Conservation (phyloP, 2,329 filamentous ascomycete species). For the Lachnellula occidentalis region DNA sequence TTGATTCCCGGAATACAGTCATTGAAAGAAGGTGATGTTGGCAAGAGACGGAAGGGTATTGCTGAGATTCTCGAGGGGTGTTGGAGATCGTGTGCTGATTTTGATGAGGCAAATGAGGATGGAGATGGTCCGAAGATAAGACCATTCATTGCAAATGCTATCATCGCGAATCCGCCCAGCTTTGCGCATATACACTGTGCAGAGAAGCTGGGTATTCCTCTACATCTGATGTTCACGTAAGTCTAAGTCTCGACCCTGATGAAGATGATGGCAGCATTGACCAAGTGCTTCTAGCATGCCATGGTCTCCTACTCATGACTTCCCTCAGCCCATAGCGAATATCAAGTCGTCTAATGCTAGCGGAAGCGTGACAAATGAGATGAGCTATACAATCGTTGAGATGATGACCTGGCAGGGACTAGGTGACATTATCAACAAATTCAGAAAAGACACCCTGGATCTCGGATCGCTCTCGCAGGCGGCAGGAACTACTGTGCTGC, state of each 20-base stretch:
- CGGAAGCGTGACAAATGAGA: slow-evolving; percentile 62
- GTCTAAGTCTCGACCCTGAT: background rate
- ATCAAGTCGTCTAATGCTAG: slow-evolving; percentile 61
- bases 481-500: slow-evolving; percentile 52
- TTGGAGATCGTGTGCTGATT: background rate
- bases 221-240: slow-evolving; percentile 48
- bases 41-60: background rate
- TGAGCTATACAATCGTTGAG: slow-evolving; percentile 71
- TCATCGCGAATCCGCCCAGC: slow-evolving; percentile 74
- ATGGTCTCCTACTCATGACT: slow-evolving; percentile 60
- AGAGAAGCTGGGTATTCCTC: slow-evolving; percentile 66
- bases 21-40: background rate
- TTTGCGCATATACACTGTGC: slow-evolving; percentile 75
- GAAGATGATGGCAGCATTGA: background rate
- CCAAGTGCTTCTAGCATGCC: slow-evolving; percentile 43
- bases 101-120: background rate
- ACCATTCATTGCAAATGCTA: slow-evolving; percentile 51
- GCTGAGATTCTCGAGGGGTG: background rate
- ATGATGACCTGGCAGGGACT: slow-evolving; percentile 57
- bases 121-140: background rate
- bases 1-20: background rate
- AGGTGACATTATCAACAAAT: slow-evolving; percentile 41
- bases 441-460: slow-evolving; percentile 41
- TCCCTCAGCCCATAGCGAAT: slow-evolving; percentile 62
- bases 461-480: slow-evolving; percentile 34